Base-by-base conservation (phyloP, 1,139 yeast genomes). In the Hemisphaericaspora xylanilytica region DNA sequence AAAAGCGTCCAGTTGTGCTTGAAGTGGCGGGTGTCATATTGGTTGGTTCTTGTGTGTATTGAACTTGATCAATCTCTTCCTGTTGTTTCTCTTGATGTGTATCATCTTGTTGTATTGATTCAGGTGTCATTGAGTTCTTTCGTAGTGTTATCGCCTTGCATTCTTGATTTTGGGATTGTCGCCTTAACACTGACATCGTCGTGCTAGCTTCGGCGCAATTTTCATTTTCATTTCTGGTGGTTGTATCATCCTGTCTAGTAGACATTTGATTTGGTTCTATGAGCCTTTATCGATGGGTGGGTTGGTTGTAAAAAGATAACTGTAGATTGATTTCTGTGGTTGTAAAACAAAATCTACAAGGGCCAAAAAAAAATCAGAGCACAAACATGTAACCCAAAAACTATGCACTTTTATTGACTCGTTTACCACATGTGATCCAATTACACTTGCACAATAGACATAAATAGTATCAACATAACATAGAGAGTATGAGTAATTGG, bases 401-500 rank as follows among this genome's bases (percentile, higher is more conserved):
- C n/a, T n/a, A n/a, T n/a, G n/a, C n/a, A n/a, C n/a, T n/a, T n/a
- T n/a, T n/a, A n/a, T n/a, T n/a, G n/a, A n/a, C n/a, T n/a, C n/a
- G n/a, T n/a, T n/a, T n/a, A n/a, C n/a, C n/a, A n/a, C n/a, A n/a
- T n/a, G n/a, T n/a, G n/a, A n/a, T n/a, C n/a, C n/a, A n/a, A n/a
- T n/a, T n/a, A 25, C 28, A 20, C 9, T 6, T 20, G 6, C 22
- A 20, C 9, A 20, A 20, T 6, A 6, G 22, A 6, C 8, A 6
- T 6, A 6, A 20, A 20, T 20, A 22, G n/a, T 22, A 22, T 8
- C 4, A 22, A 22, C 11, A 22, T 22, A 6, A 22, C 26, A 22
- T 4, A 4, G 13, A 12, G 22, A 33, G 17, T 20, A 27, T 27
- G 11, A 11, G 33, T 33, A 15, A 38, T n/a, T 59, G 63, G 64